A percentile compares a stretch with the other conserved stretches of the same genome.
Conservation (phyloP, 1,139 yeast genomes). For the Meyerozyma smithsonii region DNA sequence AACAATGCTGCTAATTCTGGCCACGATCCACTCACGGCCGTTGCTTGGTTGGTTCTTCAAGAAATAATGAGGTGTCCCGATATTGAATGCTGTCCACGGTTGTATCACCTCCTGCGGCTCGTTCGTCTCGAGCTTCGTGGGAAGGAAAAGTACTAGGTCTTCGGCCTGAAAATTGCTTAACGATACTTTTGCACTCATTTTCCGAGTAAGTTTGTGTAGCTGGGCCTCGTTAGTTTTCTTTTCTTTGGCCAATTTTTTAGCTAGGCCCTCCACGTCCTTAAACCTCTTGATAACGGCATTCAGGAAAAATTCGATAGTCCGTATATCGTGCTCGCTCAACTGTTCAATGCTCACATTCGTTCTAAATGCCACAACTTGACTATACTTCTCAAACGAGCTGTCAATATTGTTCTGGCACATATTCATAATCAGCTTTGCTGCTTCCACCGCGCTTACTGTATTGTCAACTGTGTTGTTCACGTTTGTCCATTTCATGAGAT, state of each 20-base stretch:
- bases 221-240: conserved; percentile 51
- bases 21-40: conserved; percentile 69
- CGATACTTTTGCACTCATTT: conserved; percentile 51
- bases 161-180: conserved; percentile 61
- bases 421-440: conserved; percentile 2
- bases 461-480: neutral
- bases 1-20: conserved; percentile 48
- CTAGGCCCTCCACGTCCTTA: conserved; percentile 86
- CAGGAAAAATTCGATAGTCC: conserved; percentile 38
- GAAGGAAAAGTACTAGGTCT: conserved; percentile 78
- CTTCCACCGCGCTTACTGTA: neutral
- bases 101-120: conserved; percentile 25
- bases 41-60: conserved; percentile 29
- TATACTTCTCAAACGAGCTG: conserved; percentile 18
- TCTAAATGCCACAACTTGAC: conserved; percentile 26
- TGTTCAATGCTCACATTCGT: conserved; percentile 33
- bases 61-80: conserved; percentile 76
- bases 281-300: conserved; percentile 73
- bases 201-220: conserved; percentile 28
- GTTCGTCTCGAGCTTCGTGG: conserved; percentile 51
- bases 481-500: neutral
- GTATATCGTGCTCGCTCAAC: conserved; percentile 17
- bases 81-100: conserved; percentile 86
- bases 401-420: conserved; percentile 4
- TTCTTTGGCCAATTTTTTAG: conserved; percentile 79